phyloP scores from a whole-genome alignment of 805 yeast species.

The Lipomyces sp. region DNA sequence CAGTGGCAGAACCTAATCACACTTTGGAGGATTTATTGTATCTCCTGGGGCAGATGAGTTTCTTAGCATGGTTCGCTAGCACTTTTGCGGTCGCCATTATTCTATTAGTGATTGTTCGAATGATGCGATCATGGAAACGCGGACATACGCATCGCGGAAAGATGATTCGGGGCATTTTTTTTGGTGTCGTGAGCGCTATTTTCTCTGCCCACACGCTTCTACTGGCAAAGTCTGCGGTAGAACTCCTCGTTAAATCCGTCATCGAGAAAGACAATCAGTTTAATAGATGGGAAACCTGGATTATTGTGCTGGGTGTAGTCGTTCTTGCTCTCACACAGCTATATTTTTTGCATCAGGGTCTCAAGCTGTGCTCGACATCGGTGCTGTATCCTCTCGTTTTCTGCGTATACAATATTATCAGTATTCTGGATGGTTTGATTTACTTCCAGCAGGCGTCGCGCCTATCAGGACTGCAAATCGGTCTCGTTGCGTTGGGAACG shows the following conservation, averaged over 20 bases:
- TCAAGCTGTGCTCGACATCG: slow-evolving; percentile 71
- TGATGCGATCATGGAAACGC: slow-evolving; percentile 37
- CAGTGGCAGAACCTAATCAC: slow-evolving; percentile 59
- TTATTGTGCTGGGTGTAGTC: slow-evolving; percentile 60
- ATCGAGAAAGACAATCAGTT: slow-evolving; percentile 49
- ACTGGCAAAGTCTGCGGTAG: slow-evolving; percentile 83
- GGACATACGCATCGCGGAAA: slow-evolving; percentile 38
- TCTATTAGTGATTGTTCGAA: slow-evolving; percentile 29
- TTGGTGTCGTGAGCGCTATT: slow-evolving; percentile 73
- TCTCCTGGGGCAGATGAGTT: slow-evolving; percentile 52
- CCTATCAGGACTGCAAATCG: slow-evolving; percentile 46
- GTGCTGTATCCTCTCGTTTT: slow-evolving; percentile 83
- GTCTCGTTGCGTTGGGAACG: slow-evolving; percentile 57
- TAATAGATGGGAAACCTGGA: slow-evolving; percentile 52
- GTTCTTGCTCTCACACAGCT: slow-evolving; percentile 72
- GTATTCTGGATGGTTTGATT: slow-evolving; percentile 67
- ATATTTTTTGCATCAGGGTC: slow-evolving; percentile 73
- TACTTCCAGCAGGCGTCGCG: slow-evolving; percentile 58
- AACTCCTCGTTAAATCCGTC: slow-evolving; percentile 58
- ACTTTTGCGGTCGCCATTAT: slow-evolving; percentile 42
- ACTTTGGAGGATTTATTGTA: slow-evolving; percentile 54
- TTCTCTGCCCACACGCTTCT: slow-evolving; percentile 84
- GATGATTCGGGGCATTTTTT: slow-evolving; percentile 60
- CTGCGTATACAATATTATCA: slow-evolving; percentile 75
- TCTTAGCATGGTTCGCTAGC: slow-evolving; percentile 60